Conservation (phyloP, 2,329 filamentous ascomycete species). For the Leptographium flavum region DNA sequence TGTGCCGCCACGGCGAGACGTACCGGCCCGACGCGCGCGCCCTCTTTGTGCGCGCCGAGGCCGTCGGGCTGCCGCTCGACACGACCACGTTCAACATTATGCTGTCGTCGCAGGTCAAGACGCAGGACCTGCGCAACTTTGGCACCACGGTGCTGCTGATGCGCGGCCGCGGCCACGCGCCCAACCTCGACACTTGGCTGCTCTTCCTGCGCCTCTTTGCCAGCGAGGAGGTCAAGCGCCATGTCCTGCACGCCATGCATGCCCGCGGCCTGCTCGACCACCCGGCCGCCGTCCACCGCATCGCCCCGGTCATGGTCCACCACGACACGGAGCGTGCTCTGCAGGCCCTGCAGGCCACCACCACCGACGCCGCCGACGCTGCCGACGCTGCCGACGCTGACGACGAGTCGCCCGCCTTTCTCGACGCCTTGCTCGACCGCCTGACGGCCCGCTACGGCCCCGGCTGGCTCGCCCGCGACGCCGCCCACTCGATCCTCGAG, state of each 20-base stretch:
- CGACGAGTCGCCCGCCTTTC: not conserved
- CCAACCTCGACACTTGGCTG: conserved; percentile 32
- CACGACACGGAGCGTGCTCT: conserved; percentile 28
- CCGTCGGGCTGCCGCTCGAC: conserved; percentile 26
- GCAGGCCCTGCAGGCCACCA: not conserved
- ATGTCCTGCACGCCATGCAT: conserved; percentile 32
- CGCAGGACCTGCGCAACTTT: conserved; percentile 28
- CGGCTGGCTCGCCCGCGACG: conserved; percentile 26
- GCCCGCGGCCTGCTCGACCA: conserved; percentile 27
- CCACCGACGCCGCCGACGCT: not conserved
- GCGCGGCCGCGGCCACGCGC: conserved; percentile 21
- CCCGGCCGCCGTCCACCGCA: conserved; percentile 19
- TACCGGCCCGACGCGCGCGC: conserved; percentile 14
- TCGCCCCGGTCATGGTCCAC: conserved; percentile 28
- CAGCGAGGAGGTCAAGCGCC: conserved; percentile 37
- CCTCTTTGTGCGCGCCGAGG: conserved; percentile 24
- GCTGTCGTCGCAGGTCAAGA: conserved; percentile 24
- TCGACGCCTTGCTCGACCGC: conserved; percentile 23
- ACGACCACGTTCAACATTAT: conserved; percentile 34
- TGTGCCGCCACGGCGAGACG: conserved; percentile 16
- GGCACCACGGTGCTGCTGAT: conserved; percentile 25
- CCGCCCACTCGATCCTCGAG: conserved; percentile 24
- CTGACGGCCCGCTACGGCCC: conserved; percentile 29
- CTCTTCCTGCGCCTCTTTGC: conserved; percentile 38
- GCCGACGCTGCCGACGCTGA: conserved; percentile 9